Conservation (phyloP, 768 basidiomycete genomes). For the Pleurotus salmoneostramineus region DNA sequence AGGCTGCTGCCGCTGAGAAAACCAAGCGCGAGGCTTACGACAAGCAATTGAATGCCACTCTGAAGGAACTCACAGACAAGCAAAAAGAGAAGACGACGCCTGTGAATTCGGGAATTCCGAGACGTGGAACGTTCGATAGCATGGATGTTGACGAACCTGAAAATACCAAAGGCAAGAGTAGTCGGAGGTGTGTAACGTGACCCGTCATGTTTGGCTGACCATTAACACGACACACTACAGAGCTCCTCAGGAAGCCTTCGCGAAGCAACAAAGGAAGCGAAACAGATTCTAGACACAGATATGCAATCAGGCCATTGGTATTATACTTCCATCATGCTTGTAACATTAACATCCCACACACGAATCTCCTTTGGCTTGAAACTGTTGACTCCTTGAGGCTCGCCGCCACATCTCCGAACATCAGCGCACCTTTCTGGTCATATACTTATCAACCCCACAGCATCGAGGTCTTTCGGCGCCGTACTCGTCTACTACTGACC, state of each 20-base stretch:
- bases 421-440: too few species aligned
- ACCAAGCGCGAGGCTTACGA: constrained; percentile 52
- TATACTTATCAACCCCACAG: too few species aligned
- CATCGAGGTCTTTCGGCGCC: too few species aligned
- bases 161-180: constrained; percentile 44
- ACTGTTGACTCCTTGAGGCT: too few species aligned
- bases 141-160: constrained; percentile 71
- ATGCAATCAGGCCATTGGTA: too few species aligned
- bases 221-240: constrained; percentile 17
- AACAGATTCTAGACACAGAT: constrained; percentile 41
- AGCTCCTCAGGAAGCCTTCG: constrained; percentile 34
- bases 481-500: too few species aligned
- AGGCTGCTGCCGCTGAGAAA: constrained; percentile 36
- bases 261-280: constrained; percentile 53
- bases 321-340: too few species aligned
- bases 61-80: constrained; percentile 64
- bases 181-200: constrained; percentile 48
- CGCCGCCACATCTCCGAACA: too few species aligned
- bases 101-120: constrained; percentile 6
- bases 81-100: constrained; percentile 49
- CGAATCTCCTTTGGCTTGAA: too few species aligned
- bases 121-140: constrained; percentile 18
- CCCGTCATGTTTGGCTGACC: constrained; percentile 2
- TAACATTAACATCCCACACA: too few species aligned
- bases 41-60: constrained; percentile 38